Evolutionary conservation across 2,329 filamentous ascomycete species (phyloP), one percentile per base, ranked within the genome.

Genomic region (Huntiella omanensis): DNA sequence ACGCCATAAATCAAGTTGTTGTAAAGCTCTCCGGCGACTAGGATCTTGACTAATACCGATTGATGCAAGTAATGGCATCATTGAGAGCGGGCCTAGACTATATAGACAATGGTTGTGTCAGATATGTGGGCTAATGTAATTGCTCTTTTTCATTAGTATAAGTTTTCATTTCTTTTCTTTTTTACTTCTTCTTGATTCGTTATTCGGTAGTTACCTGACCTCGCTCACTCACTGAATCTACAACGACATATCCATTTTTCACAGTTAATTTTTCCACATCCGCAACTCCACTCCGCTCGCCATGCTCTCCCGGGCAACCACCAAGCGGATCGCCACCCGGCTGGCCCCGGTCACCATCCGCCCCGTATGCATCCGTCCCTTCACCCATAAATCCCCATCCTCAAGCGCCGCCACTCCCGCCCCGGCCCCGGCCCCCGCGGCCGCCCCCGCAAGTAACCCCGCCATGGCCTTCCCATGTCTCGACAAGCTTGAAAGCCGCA

Each of bases 381-480:
- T 41, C 34, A 32, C 38, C 36, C 47, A 36, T 12, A 33, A 43
- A 6, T 35, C 19, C 36, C 34, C 48, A 15, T 36, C 50, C 13
- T 33, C 47, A 8, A 15, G 42, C 33, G 35, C 38, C 17, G 46
- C 35, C 37, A 32, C 46, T 16, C n/a, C 38, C 8, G 15, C 36
- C 42, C n/a, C n/a, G n/a, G 38, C 11, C 12, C 12, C n/a, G n/a
- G 6, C 37, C 3, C 12, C 52, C 34, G 49, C 51, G 0, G 12
- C 48, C 0, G 19, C 51, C 28, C 54, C 53, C 17, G 70, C 75
- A 1, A 83, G 82, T 3, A 93, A 93, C 57, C 83, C 85, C 3
- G 80, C 85, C 53, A 81, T 93, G 69, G 77, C 82, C 0, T 94
- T 94, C 55, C 86, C 86, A 3, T 94, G 86, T 58, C 78, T 94